phyloP scores from a whole-genome alignment of 2,329 filamentous ascomycete genomes.

The Trichoderma simmonsii region DNA sequence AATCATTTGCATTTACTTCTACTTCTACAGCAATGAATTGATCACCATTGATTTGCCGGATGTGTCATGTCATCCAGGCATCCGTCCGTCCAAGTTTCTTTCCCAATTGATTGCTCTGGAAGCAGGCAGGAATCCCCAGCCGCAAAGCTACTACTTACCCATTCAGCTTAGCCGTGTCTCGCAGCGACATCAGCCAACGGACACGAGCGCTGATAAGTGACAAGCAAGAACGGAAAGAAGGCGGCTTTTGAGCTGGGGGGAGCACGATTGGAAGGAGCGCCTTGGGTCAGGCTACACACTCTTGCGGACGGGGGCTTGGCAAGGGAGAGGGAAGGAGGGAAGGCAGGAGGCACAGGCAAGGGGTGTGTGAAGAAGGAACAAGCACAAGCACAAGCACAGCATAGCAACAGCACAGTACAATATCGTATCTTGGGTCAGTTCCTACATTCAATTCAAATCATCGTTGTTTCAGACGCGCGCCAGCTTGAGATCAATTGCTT shows the following conservation, averaged over 20 bases:
- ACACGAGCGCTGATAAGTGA: not conserved
- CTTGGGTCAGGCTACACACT: not conserved
- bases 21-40: not conserved
- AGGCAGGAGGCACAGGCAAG: not conserved
- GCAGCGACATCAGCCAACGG: not conserved
- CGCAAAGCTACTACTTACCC: not conserved
- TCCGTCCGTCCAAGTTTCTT: not conserved
- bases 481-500: not conserved
- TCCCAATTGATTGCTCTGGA: not conserved
- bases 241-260: not conserved
- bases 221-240: not conserved
- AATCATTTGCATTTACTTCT: not conserved
- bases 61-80: not conserved
- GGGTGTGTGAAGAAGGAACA: not conserved
- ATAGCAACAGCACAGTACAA: not conserved
- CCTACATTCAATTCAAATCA: not conserved
- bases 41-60: not conserved
- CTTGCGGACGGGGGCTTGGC: not conserved
- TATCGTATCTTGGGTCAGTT: not conserved
- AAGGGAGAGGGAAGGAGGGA: not conserved
- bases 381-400: no score
- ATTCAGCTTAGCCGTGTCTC: not conserved
- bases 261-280: slow-evolving; percentile 1
- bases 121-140: not conserved
- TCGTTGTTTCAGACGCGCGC: not conserved